Percentiles rank a stretch among this genome's conserved stretches.
These are phyloP conservation scores for Helotiales sp. DNA, from an alignment of 2,329 filamentous ascomycete species.

Conservation along the genomic window DNA sequence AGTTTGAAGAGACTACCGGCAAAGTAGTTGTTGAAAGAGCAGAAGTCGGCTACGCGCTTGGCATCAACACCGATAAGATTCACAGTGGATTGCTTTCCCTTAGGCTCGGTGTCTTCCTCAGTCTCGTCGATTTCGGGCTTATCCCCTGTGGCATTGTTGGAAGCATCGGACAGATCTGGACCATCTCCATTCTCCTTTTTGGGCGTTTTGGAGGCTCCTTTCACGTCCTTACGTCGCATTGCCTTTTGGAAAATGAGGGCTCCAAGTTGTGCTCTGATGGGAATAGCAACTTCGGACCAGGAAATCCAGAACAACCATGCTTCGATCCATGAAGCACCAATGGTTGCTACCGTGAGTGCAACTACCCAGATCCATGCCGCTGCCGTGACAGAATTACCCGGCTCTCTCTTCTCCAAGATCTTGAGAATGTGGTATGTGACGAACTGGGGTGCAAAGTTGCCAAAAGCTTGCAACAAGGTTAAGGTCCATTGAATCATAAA, in stretches of 20 bases:
- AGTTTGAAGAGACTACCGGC: slow-evolving; percentile 63
- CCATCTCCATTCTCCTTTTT: slow-evolving; percentile 32
- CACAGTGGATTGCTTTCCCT: slow-evolving; percentile 69
- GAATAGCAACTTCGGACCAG: slow-evolving; percentile 61
- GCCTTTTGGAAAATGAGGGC: slow-evolving; percentile 76
- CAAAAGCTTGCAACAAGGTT: slow-evolving; percentile 39
- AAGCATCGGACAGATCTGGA: slow-evolving; percentile 31
- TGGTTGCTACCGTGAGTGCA: slow-evolving; percentile 59
- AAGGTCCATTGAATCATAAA: slow-evolving; percentile 61
- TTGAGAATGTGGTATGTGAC: slow-evolving; percentile 65
- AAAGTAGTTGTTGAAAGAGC: slow-evolving; percentile 65
- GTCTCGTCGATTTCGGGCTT: slow-evolving; percentile 38
- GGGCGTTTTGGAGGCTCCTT: slow-evolving; percentile 53
- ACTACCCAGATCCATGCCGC: slow-evolving; percentile 69
- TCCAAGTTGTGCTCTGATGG: slow-evolving; percentile 68
- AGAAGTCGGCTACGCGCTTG: slow-evolving; percentile 67
- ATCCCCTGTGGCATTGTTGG: slow-evolving; percentile 28
- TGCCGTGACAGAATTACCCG: slow-evolving; percentile 45
- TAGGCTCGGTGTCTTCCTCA: slow-evolving; percentile 49
- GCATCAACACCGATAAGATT: slow-evolving; percentile 79
- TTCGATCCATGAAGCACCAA: slow-evolving; percentile 57
- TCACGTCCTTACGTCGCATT: slow-evolving; percentile 75
- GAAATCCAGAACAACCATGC: slow-evolving; percentile 67
- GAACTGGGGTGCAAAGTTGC: slow-evolving; percentile 69
- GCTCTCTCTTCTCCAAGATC: slow-evolving; percentile 57